phyloP scores from a whole-genome alignment of 768 basidiomycete species.

The Suillus ampliporus region DNA sequence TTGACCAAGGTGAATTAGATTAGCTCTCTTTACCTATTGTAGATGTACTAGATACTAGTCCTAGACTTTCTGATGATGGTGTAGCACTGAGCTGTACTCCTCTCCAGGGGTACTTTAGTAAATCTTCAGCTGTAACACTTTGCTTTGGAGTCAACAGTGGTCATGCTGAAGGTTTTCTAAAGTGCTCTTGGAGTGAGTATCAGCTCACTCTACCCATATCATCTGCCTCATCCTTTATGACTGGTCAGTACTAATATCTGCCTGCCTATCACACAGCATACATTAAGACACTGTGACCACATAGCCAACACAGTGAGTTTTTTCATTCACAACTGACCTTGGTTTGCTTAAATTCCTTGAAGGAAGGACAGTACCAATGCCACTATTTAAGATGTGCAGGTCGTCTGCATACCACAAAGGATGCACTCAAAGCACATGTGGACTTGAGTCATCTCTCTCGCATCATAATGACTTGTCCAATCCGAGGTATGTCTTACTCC shows the following conservation, averaged over 20 bases:
- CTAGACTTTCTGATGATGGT: conserved; percentile 8
- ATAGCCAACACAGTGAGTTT: conserved; percentile 21
- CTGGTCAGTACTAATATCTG: conserved; percentile 16
- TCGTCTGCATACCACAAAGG: conserved; percentile 25
- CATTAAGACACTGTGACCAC: conserved; percentile 30
- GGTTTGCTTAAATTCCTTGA: not conserved
- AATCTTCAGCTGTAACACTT: conserved; percentile 19
- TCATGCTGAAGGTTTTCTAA: conserved; percentile 28
- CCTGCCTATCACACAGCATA: conserved; percentile 25
- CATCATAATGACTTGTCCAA: conserved; percentile 31
- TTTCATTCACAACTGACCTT: not conserved
- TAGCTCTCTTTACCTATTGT: conserved; percentile 10
- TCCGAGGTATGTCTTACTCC: conserved; percentile 23
- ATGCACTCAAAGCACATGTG: conserved; percentile 29
- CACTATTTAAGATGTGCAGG: conserved; percentile 34
- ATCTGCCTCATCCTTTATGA: not conserved
- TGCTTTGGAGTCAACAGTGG: conserved; percentile 14
- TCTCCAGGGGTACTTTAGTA: conserved; percentile 15
- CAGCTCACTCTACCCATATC: not conserved
- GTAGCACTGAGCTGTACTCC: conserved; percentile 1
- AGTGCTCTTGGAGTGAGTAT: conserved; percentile 20
- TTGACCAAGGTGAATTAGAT: conserved; percentile 35
- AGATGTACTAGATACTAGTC: conserved; percentile 15
- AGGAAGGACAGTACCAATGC: conserved; percentile 36
- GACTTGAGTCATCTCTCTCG: conserved; percentile 39